Evolutionary conservation across 306 rosid genomes (phyloP), one percentile per base, ranked within the genome.

Genomic region (Echinosophora koreensis): DNA sequence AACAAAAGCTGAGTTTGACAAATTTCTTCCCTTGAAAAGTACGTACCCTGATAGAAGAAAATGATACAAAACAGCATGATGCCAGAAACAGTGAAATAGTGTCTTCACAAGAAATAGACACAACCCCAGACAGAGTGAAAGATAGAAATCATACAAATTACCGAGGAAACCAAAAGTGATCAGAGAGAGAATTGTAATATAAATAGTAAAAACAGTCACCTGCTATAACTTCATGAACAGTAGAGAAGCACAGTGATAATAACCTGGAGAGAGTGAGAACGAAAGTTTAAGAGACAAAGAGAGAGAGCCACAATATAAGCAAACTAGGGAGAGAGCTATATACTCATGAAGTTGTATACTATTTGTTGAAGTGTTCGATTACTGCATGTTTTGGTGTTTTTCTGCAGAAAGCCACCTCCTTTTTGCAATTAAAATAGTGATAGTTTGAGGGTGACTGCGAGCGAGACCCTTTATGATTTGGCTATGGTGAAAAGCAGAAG

Each of bases 361-460:
- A 37, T 34, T 9, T 47, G 55, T 58, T 51, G 34, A 71, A 80
- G 74, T 72, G 28, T 54, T 32, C 2, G 55, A 55, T 44, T 59
- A 80, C 75, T 80, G 60, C 74, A 73, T 65, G 50, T 46, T 50
- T 50, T 60, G 70, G 4, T 8, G 2, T 15, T 41, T 35, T 5
- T 22, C 11, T 42, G 66, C 76, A 51, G 49, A 39, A 51, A 52
- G 42, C 69, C 68, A 50, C 39, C 22, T 7, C 49, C 15, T 39
- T 8, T 55, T 54, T 17, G 79, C 10, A 34, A 4, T 3, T 10
- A 11, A 28, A 39, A 73, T 58, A 54, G 67, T 71, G 59, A 50
- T 73, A 52, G 65, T 39, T 5, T 12, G 47, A 52, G 38, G 9
- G 63, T 17, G 50, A 54, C 17, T 65, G 52, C 52, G 39, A 35